phyloP scores from a whole-genome alignment of 108 stramenopile species.

The Stephanodiscus triporus region DNA sequence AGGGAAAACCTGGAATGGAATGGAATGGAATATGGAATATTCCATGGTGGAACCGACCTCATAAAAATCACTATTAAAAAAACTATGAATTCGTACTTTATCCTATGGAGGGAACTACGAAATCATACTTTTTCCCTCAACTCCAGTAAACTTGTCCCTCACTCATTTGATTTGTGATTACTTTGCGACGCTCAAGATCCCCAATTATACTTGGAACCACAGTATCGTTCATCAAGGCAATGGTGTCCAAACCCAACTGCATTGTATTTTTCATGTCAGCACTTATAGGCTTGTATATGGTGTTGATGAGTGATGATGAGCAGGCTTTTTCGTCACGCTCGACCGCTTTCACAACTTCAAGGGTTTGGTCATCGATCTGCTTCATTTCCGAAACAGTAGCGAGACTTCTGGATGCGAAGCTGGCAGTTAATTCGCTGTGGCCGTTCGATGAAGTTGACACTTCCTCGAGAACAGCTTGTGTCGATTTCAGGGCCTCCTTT shows the following conservation, averaged over 20 bases:
- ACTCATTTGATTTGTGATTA: slow-evolving; percentile 21
- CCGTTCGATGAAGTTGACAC: slow-evolving; percentile 14
- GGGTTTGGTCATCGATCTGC: slow-evolving; percentile 22
- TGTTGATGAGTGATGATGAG: slow-evolving; percentile 29
- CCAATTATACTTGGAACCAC: slow-evolving; percentile 13
- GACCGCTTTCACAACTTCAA: slow-evolving; percentile 24
- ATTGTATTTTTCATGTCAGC: slow-evolving; percentile 32
- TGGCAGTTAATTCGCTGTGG: slow-evolving; percentile 21
- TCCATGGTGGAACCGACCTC: too few species aligned
- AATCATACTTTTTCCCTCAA: too few species aligned
- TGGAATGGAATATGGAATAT: too few species aligned
- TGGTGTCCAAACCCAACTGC: slow-evolving; percentile 20
- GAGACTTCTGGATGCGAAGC: slow-evolving; percentile 25
- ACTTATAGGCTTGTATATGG: slow-evolving; percentile 27
- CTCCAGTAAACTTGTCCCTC: too few species aligned
- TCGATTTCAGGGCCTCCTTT: slow-evolving; percentile 22
- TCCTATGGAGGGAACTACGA: too few species aligned
- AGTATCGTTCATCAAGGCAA: slow-evolving; percentile 18
- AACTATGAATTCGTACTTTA: too few species aligned
- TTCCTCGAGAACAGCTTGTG: slow-evolving; percentile 20
- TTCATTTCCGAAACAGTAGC: slow-evolving; percentile 36
- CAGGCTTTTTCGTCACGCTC: slow-evolving; percentile 39
- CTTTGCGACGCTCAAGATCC: slow-evolving; percentile 19
- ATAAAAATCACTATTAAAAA: too few species aligned
- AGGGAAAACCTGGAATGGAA: too few species aligned